Conservation (phyloP, 805 yeast species). For the Cyberlindnera euphorbiiphila region DNA sequence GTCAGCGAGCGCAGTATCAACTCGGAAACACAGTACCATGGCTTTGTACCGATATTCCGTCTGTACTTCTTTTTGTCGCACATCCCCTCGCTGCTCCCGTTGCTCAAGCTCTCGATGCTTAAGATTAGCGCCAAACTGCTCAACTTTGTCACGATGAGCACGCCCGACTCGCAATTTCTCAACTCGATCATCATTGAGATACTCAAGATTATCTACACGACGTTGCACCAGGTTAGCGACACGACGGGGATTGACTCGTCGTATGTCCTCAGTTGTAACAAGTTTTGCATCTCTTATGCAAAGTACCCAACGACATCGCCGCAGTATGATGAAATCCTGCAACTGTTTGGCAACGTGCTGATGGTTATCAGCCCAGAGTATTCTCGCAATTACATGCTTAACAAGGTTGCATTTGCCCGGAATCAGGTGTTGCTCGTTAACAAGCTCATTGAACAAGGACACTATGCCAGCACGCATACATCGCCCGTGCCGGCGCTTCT, state of each 20-base stretch:
- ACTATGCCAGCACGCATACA: neutral
- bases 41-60: slow-evolving; percentile 27
- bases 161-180: slow-evolving; percentile 18
- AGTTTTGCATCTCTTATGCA: slow-evolving; percentile 23
- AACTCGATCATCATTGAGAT: slow-evolving; percentile 28
- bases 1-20: slow-evolving; percentile 27
- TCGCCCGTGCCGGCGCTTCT: slow-evolving; percentile 18
- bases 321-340: slow-evolving; percentile 26
- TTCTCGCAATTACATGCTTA: slow-evolving; percentile 27
- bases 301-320: slow-evolving; percentile 12
- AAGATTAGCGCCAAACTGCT: slow-evolving; percentile 25
- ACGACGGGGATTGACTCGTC: slow-evolving; percentile 26
- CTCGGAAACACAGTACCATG: slow-evolving; percentile 24
- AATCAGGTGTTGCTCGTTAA: slow-evolving; percentile 23
- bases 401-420: slow-evolving; percentile 21
- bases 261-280: slow-evolving; percentile 28
- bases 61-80: slow-evolving; percentile 24
- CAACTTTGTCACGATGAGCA: slow-evolving; percentile 25
- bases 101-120: slow-evolving; percentile 15
- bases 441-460: slow-evolving; percentile 5
- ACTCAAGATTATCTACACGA: slow-evolving; percentile 26
- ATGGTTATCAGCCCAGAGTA: slow-evolving; percentile 22
- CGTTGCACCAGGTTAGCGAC: slow-evolving; percentile 24
- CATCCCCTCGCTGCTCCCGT: slow-evolving; percentile 11
- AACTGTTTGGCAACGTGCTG: slow-evolving; percentile 27